Conservation (phyloP, 2,329 filamentous ascomycete species). For the Hymenoscyphus infarciens region DNA sequence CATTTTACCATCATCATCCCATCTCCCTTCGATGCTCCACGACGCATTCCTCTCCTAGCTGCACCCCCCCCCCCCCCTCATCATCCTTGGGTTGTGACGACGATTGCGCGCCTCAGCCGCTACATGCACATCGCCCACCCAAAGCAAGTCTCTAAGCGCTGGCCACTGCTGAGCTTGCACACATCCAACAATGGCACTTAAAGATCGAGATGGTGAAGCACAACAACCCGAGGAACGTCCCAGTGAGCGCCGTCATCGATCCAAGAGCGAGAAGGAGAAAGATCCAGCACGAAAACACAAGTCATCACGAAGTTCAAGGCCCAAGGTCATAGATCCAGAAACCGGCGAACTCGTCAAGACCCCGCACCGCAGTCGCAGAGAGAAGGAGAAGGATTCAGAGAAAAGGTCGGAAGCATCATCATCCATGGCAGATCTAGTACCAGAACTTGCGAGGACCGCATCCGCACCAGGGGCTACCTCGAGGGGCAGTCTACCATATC, state of each 20-base stretch:
- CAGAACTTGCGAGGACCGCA: slow-evolving; percentile 41
- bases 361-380: slow-evolving; percentile 31
- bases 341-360: slow-evolving; percentile 33
- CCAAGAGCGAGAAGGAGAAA: slow-evolving; percentile 34
- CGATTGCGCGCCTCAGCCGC: slow-evolving; percentile 8
- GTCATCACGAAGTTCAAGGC: slow-evolving; percentile 31
- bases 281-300: slow-evolving; percentile 35
- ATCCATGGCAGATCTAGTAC: slow-evolving; percentile 47
- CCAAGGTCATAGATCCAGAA: slow-evolving; percentile 33
- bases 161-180: slow-evolving; percentile 13
- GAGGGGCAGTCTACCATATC: slow-evolving; percentile 60
- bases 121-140: slow-evolving; percentile 12
- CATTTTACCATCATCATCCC: neutral
- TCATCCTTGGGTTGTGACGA: neutral
- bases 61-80: neutral
- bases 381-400: slow-evolving; percentile 25
- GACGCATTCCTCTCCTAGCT: neutral
- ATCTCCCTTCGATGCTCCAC: neutral
- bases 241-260: slow-evolving; percentile 30
- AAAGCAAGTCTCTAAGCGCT: slow-evolving; percentile 23
- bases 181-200: slow-evolving; percentile 27
- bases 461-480: slow-evolving; percentile 33
- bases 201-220: slow-evolving; percentile 26
- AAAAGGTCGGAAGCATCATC: slow-evolving; percentile 26
- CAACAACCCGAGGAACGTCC: slow-evolving; percentile 27